phyloP scores from a whole-genome alignment of 2,329 filamentous ascomycete genomes.

The Pseudogymnoascus sp. region DNA sequence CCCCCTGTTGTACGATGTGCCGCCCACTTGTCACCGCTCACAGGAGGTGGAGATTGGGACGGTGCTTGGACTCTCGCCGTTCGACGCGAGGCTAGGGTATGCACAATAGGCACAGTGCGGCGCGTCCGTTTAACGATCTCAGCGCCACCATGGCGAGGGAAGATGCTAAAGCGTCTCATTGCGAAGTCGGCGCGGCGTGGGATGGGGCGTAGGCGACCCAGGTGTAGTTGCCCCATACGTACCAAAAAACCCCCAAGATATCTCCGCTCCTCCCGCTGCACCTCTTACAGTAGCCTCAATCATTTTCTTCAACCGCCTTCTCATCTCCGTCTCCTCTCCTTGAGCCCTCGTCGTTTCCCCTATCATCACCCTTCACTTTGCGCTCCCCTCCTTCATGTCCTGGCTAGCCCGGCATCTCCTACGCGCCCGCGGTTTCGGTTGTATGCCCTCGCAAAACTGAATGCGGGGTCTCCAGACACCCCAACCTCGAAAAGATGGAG shows the following conservation, averaged over 20 bases:
- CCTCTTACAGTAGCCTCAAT: not conserved
- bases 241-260: not conserved
- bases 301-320: not conserved
- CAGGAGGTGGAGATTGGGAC: not conserved
- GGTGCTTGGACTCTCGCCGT: constrained; percentile 3
- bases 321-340: not conserved
- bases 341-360: not conserved
- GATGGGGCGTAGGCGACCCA: not conserved
- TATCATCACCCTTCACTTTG: not conserved
- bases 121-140: not conserved
- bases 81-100: not conserved
- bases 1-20: not conserved
- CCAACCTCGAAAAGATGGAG: constrained; percentile 1
- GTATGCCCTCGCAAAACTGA: not conserved
- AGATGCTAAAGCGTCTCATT: not conserved
- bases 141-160: not conserved
- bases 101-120: not conserved
- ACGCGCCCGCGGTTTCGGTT: constrained; percentile 6
- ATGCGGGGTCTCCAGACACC: constrained; percentile 7
- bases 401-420: not conserved
- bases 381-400: not conserved
- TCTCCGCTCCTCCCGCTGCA: not conserved
- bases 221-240: not conserved
- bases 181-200: not conserved
- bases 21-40: not conserved